phyloP scores from a whole-genome alignment of 306 rosid species.

The Vigna reflexopilosa region DNA sequence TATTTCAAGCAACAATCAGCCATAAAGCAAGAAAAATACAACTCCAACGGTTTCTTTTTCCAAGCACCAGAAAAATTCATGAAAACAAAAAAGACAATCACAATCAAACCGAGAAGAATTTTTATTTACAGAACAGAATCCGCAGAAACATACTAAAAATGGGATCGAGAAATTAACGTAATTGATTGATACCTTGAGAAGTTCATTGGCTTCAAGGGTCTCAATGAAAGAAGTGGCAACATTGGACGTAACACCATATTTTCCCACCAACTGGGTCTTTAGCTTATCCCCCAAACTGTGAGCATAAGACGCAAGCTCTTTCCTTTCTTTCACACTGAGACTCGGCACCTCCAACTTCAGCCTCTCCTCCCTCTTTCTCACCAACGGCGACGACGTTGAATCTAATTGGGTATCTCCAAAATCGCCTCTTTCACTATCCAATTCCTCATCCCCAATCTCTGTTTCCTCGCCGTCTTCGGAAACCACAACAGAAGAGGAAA shows the following conservation, averaged over 20 bases:
- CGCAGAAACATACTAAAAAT: background rate
- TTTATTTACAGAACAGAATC: background rate
- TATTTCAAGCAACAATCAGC: background rate
- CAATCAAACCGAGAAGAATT: background rate
- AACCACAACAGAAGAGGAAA: slow-evolving; percentile 35
- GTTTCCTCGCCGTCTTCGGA: slow-evolving; percentile 38
- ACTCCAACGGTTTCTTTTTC: background rate
- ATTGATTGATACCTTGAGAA: slow-evolving; percentile 72
- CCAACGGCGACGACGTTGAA: slow-evolving; percentile 51
- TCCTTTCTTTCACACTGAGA: slow-evolving; percentile 80
- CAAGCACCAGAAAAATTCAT: background rate
- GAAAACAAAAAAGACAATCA: background rate
- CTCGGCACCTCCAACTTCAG: slow-evolving; percentile 61
- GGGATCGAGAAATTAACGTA: background rate
- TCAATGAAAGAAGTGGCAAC: slow-evolving; percentile 77
- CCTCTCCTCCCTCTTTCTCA: slow-evolving; percentile 50
- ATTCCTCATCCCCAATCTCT: slow-evolving; percentile 33
- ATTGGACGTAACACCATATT: slow-evolving; percentile 78
- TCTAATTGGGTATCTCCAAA: slow-evolving; percentile 40
- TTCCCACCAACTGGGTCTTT: slow-evolving; percentile 88
- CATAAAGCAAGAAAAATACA: background rate
- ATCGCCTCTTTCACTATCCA: slow-evolving; percentile 37
- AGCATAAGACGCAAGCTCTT: slow-evolving; percentile 86
- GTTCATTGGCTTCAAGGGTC: slow-evolving; percentile 91
- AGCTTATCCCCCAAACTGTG: slow-evolving; percentile 90